A percentile compares a stretch with the other conserved stretches of the same genome.
Evolutionary conservation across 2,329 filamentous ascomycete genomes (phyloP).

Genomic region (Coniosporium tulheliwenetii): DNA sequence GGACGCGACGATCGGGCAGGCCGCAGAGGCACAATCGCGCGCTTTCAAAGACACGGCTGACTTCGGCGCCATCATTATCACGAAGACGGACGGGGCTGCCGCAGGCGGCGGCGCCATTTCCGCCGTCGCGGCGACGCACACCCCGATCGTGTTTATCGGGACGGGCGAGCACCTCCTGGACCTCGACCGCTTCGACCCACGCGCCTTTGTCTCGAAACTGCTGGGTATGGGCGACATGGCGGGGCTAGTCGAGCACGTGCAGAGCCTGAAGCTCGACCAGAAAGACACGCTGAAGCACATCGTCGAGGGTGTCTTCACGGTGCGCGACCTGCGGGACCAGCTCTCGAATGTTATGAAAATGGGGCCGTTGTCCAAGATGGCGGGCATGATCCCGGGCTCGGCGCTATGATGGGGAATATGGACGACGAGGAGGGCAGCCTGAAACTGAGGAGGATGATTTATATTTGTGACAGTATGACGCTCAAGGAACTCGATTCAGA

Average conservation of each 20-base stretch:
- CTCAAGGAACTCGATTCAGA: conserved; percentile 89
- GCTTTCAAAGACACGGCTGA: conserved; percentile 96
- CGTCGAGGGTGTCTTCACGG: conserved; percentile 86
- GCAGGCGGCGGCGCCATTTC: conserved; percentile 95
- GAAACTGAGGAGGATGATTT: conserved; percentile 96
- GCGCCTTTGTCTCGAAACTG: conserved; percentile 85
- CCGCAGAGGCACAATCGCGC: conserved; percentile 83
- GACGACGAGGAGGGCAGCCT: conserved; percentile 90
- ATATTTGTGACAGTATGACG: conserved; percentile 98
- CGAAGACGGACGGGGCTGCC: conserved; percentile 93
- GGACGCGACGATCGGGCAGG: conserved; percentile 90
- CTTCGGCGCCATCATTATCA: conserved; percentile 97
- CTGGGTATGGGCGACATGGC: conserved; percentile 96
- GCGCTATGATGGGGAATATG: conserved; percentile 86
- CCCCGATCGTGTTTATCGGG: conserved; percentile 94
- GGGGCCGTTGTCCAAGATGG: conserved; percentile 94
- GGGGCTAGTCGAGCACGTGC: conserved; percentile 89
- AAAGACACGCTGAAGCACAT: conserved; percentile 99
- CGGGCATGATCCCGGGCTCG: conserved; percentile 93
- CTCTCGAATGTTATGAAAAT: conserved; percentile 99
- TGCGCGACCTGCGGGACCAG: conserved; percentile 88
- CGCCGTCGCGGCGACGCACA: conserved; percentile 88
- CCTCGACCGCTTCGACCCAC: conserved; percentile 79
- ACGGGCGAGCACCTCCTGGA: conserved; percentile 97
- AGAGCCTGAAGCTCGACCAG: conserved; percentile 86